Percentiles rank a stretch among this genome's conserved stretches.
phyloP scores from a whole-genome alignment of 768 basidiomycete genomes.

The Podaxis sp. region DNA sequence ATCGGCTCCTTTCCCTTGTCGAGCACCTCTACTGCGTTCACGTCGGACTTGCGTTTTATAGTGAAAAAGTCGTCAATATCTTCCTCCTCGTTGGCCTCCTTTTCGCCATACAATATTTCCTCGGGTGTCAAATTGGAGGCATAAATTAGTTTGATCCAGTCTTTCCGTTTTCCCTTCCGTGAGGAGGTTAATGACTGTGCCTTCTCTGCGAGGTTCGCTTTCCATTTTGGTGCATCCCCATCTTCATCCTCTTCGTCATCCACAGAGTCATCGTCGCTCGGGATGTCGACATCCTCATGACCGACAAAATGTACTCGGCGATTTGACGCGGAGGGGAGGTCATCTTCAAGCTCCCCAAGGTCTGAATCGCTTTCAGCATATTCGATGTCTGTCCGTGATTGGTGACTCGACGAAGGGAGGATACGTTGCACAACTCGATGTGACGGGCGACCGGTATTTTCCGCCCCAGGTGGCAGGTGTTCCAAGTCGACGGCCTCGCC shows the following conservation, averaged over 20 bases:
- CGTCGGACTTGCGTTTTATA: slow-evolving; percentile 40
- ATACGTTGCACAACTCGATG: slow-evolving; percentile 46
- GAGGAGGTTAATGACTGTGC: slow-evolving; percentile 43
- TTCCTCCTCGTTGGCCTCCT: slow-evolving; percentile 26
- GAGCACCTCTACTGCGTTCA: slow-evolving; percentile 47
- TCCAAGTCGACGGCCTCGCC: slow-evolving; percentile 21
- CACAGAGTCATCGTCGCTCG: slow-evolving; percentile 52
- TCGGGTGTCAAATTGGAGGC: slow-evolving; percentile 63
- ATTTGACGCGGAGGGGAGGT: slow-evolving; percentile 18
- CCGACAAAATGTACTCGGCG: slow-evolving; percentile 40
- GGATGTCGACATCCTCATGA: slow-evolving; percentile 43
- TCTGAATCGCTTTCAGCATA: slow-evolving; percentile 86
- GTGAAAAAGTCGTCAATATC: slow-evolving; percentile 66
- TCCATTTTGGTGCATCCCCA: slow-evolving; percentile 69
- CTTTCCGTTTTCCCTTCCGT: slow-evolving; percentile 45
- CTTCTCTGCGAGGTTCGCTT: slow-evolving; percentile 54
- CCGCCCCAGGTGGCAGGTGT: slow-evolving; percentile 21
- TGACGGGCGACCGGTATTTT: slow-evolving; percentile 52
- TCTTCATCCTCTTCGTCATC: slow-evolving; percentile 37
- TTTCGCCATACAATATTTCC: slow-evolving; percentile 55
- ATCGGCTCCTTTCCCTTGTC: slow-evolving; percentile 71
- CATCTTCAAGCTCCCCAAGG: slow-evolving; percentile 47
- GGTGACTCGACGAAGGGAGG: slow-evolving; percentile 35
- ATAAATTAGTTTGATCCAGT: slow-evolving; percentile 90
- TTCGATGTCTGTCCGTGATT: slow-evolving; percentile 45